These are phyloP conservation scores for Myriangium duriaei DNA, from an alignment of 2,329 filamentous ascomycete species.

Conservation along the genomic window DNA sequence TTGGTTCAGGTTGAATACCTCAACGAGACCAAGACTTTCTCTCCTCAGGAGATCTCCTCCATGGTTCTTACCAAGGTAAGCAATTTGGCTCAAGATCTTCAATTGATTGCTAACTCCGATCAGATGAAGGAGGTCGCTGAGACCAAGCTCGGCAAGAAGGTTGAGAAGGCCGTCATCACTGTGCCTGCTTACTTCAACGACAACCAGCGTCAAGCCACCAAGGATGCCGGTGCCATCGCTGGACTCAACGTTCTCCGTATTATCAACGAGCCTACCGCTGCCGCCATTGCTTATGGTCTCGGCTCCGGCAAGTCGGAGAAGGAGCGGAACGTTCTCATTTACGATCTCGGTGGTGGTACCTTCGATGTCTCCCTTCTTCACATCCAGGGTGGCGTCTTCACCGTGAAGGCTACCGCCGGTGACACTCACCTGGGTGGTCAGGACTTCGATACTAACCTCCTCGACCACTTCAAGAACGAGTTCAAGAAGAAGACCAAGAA, in stretches of 20 bases:
- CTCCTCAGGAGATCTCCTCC: conserved; percentile 94
- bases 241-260: conserved; percentile 98
- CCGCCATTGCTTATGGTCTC: conserved; percentile 96
- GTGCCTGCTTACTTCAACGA: conserved; percentile 99
- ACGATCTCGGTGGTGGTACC: conserved; percentile 98
- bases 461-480: conserved; percentile 95
- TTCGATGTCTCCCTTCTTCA: conserved; percentile 98
- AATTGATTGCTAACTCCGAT: neutral
- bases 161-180: conserved; percentile 97
- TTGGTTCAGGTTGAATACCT: conserved; percentile 94
- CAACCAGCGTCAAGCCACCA: conserved; percentile 98
- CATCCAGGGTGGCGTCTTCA: conserved; percentile 95
- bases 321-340: conserved; percentile 98
- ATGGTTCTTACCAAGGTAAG: conserved; percentile 96
- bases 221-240: conserved; percentile 95
- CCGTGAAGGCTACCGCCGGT: conserved; percentile 98
- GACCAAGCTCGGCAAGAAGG: conserved; percentile 95
- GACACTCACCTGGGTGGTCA: conserved; percentile 97
- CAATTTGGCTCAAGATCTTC: no score
- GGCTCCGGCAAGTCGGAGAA: conserved; percentile 81
- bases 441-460: conserved; percentile 91
- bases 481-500: conserved; percentile 73
- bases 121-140: conserved; percentile 98
- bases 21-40: conserved; percentile 88
- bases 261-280: conserved; percentile 99